Evolutionary conservation across 805 yeast genomes (phyloP).

Genomic region (Jamesozyma jinghongensis): DNA sequence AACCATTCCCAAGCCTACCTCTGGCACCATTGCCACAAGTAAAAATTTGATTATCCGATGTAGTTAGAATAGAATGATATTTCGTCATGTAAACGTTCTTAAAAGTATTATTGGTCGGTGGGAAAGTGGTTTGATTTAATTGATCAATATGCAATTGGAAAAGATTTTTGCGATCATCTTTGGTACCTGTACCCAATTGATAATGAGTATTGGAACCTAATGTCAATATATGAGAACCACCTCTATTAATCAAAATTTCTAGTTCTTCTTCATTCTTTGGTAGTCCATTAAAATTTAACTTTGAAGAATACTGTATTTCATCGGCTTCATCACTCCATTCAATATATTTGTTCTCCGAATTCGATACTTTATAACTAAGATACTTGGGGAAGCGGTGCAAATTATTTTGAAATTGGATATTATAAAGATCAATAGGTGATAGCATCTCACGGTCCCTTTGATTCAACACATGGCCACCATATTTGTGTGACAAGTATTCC

Average conservation of each 20-base stretch:
- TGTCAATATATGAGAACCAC: conserved; percentile 51
- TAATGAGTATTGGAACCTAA: conserved; percentile 57
- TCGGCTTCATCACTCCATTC: conserved; percentile 4
- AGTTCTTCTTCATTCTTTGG: conserved; percentile 2
- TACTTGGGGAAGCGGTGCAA: conserved; percentile 8
- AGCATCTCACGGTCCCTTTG: conserved; percentile 60
- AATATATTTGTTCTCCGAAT: neutral
- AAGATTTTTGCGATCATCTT: conserved; percentile 41
- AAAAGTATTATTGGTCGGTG: conserved; percentile 27
- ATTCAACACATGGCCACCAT: conserved; percentile 26
- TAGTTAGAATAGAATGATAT: conserved; percentile 53
- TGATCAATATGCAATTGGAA: conserved; percentile 32
- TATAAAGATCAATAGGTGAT: conserved; percentile 62
- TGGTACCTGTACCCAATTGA: conserved; percentile 59
- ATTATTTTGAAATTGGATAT: conserved; percentile 8
- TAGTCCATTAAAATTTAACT: conserved; percentile 5
- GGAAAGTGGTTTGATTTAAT: conserved; percentile 11
- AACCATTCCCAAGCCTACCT: conserved; percentile 62
- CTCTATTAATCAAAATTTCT: conserved; percentile 25
- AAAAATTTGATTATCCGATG: conserved; percentile 44
- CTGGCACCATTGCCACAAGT: conserved; percentile 60
- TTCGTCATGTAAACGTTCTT: conserved; percentile 46
- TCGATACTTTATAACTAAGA: neutral
- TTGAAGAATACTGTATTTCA: neutral
- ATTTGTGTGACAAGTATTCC: conserved; percentile 14